Base-by-base conservation (phyloP, 331 rosid species). In the Stylosanthes scabra region DNA sequence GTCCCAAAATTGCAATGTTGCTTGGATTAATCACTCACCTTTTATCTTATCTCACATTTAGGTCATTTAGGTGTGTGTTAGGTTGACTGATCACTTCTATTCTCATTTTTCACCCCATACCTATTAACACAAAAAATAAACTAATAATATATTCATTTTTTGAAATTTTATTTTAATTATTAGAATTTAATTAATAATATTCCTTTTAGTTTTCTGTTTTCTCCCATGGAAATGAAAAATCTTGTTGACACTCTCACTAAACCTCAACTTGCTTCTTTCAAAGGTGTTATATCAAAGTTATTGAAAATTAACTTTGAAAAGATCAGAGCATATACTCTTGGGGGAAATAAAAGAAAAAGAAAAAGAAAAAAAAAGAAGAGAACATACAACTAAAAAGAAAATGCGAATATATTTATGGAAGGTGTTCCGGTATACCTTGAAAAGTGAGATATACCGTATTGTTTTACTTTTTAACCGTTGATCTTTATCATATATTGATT, bases 41-140 rank as follows among this genome's bases (percentile, higher is more conserved):
- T 4, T 31, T 46, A 16, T 40, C 68, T 78, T 5, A 68, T 67
- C 63, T 72, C 71, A 55, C 40, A 79, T 78, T 78, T 81, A 70
- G 77, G 71, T 72, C 54, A 60, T 73, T 59, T 70, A 78, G 83
- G 84, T 70, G 72, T 70, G 72, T 11, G 79, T 76, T 78, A 73
- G 86, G 96, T 86, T 73, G 86, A 79, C 73, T 81, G 80, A 77
- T 76, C 79, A 65, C 88, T 78, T 25, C 81, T 76, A 14, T 72
- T 76, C 74, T 72, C 81, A 40, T 14, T 54, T 5, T 66, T 60
- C 82, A 20, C 25, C 15, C 47, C 84, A n/a, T 52, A 82, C 85
- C 87, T 25, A 44, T 77, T 59, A 77, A 70, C 47, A 31, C 70
- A 59, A 73, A 59, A 73, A 51, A 52, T 70, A 86, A 79, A 63